phyloP scores from a whole-genome alignment of 1,284 basidiomycete genomes.

The Coniophora puteana region DNA sequence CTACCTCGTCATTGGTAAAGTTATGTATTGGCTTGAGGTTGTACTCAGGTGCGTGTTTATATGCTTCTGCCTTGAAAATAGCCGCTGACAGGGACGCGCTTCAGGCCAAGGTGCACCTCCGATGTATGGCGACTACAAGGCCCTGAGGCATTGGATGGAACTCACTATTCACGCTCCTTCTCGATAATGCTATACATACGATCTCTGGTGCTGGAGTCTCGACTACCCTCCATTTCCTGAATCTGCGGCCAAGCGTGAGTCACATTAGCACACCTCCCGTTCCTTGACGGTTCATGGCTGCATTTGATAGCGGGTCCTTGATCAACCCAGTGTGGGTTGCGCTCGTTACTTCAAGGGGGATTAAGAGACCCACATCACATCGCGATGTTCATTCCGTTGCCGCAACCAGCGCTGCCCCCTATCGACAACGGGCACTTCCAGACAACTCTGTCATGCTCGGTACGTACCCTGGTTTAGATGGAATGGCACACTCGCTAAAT shows the following conservation, averaged over 20 bases:
- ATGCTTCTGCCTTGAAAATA: too few species aligned
- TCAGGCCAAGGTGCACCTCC: slow-evolving; percentile 70
- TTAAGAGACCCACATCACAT: slow-evolving; percentile 69
- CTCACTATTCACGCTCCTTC: slow-evolving; percentile 75
- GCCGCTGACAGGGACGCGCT: too few species aligned
- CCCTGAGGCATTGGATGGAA: slow-evolving; percentile 94
- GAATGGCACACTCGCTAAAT: background rate
- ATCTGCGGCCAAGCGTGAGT: slow-evolving; percentile 67
- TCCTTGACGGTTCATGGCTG: too few species aligned
- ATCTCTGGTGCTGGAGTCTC: slow-evolving; percentile 87
- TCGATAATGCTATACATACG: slow-evolving; percentile 82
- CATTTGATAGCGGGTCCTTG: slow-evolving; percentile 50
- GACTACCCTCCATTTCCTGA: slow-evolving; percentile 91
- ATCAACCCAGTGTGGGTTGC: slow-evolving; percentile 77
- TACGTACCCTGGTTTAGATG: too few species aligned
- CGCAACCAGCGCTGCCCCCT: slow-evolving; percentile 82
- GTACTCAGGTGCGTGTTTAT: slow-evolving; percentile 81
- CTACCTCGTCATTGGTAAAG: slow-evolving; percentile 55
- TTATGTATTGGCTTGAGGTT: slow-evolving; percentile 71
- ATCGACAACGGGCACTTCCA: slow-evolving; percentile 95
- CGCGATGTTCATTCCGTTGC: slow-evolving; percentile 68
- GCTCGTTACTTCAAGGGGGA: slow-evolving; percentile 72
- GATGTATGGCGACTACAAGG: slow-evolving; percentile 91
- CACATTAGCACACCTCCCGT: background rate
- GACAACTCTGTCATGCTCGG: slow-evolving; percentile 88